Conservation (phyloP, 768 basidiomycete genomes). For the Kwoniella sp. region DNA sequence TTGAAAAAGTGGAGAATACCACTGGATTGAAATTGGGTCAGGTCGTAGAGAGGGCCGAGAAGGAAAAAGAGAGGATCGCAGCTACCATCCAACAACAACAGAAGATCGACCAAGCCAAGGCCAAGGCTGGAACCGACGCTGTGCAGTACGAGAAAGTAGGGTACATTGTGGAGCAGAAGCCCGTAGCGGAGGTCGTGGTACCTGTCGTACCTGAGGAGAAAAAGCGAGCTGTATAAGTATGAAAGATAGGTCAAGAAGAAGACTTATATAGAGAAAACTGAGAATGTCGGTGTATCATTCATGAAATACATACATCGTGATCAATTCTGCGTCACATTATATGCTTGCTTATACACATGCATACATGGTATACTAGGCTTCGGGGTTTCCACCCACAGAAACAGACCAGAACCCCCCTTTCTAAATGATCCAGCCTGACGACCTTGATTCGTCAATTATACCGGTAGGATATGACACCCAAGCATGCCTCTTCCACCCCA, state of each 20-base stretch:
- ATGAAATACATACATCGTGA: no score
- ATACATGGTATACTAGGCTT: no score
- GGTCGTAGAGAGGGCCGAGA: slow-evolving; percentile 20
- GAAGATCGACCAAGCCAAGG: slow-evolving; percentile 4
- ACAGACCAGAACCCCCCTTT: no score
- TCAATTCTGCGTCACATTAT: no score
- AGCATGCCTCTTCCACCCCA: slow-evolving; percentile 88
- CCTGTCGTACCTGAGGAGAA: slow-evolving; percentile 24
- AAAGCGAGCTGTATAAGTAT: slow-evolving; percentile 8
- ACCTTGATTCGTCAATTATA: slow-evolving; percentile 3
- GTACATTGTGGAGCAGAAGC: slow-evolving; percentile 52
- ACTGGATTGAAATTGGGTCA: slow-evolving; percentile 75
- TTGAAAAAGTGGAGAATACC: slow-evolving; percentile 65
- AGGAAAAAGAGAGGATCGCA: slow-evolving; percentile 31
- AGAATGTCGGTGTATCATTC: no score
- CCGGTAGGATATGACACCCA: slow-evolving; percentile 61
- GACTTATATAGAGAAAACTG: background rate
- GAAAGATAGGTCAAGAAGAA: background rate
- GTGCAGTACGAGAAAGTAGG: slow-evolving; percentile 42
- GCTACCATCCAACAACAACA: background rate
- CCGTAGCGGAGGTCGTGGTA: slow-evolving; percentile 50
- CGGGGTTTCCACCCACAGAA: no score
- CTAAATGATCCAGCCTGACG: no score
- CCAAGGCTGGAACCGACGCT: background rate
- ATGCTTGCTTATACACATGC: no score